These are phyloP conservation scores for Zymoseptoria pseudotritici DNA, from an alignment of 2,329 filamentous ascomycete genomes.

Conservation along the genomic window DNA sequence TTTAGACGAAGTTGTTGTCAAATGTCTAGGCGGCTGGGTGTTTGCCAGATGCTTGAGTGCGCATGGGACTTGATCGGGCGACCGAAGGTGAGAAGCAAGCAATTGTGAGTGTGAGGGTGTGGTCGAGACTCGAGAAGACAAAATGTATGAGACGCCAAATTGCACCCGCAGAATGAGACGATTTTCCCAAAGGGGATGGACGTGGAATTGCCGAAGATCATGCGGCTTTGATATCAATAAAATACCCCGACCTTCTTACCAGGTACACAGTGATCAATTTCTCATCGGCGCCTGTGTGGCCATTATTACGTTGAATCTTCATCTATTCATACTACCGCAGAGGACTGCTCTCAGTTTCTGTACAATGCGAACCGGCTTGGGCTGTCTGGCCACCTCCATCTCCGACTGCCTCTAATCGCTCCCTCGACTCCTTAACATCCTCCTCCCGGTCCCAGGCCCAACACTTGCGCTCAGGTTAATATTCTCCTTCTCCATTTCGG, in stretches of 20 bases:
- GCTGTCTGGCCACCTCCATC: neutral
- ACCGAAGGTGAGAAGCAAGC: neutral
- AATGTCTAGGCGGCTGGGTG: neutral
- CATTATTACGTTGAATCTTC: neutral
- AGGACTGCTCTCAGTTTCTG: neutral
- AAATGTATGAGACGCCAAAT: neutral
- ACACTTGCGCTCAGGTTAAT: slow-evolving; percentile 37
- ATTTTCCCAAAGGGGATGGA: neutral
- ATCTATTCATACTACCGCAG: neutral
- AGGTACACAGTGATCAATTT: too few species aligned
- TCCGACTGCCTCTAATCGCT: slow-evolving; percentile 8
- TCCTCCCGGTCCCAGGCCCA: slow-evolving; percentile 21
- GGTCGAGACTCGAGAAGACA: neutral
- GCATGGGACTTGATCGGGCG: too few species aligned
- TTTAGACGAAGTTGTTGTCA: neutral
- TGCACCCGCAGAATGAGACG: neutral
- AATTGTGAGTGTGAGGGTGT: neutral
- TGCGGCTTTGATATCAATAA: neutral
- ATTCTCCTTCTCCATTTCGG: slow-evolving; percentile 28
- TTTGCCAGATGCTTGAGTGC: neutral
- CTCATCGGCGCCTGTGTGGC: neutral
- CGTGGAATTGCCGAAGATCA: neutral
- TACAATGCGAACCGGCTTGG: neutral
- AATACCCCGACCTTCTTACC: too few species aligned
- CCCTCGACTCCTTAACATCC: slow-evolving; percentile 39